Conservation (phyloP, 371 early-diverging fungal genomes). For the Mortierella sp. region DNA sequence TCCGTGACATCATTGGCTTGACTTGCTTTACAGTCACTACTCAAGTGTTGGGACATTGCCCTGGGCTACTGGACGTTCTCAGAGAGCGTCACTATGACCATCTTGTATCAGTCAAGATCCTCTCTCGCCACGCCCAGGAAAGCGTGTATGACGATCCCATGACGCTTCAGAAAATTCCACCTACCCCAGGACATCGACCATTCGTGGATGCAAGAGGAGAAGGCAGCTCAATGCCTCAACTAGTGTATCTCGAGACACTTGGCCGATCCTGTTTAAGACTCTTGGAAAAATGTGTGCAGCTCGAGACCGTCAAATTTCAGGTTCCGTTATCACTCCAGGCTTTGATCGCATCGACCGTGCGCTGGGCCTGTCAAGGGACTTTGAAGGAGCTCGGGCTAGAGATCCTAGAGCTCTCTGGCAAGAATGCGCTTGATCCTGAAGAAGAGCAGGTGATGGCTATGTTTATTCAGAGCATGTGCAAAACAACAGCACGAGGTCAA, state of each 20-base stretch:
- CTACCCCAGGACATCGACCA: no score
- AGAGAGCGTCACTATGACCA: no score
- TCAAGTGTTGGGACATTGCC: no score
- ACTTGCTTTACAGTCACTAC: no score
- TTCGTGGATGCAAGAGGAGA: no score
- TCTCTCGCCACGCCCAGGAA: no score
- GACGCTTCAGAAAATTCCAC: no score
- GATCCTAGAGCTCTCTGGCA: constrained; percentile 22
- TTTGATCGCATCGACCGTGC: constrained; percentile 27
- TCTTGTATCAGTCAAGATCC: no score
- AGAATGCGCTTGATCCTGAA: constrained; percentile 17
- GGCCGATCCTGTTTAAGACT: constrained; percentile 13
- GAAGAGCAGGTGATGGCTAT: constrained; percentile 40
- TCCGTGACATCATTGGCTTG: no score
- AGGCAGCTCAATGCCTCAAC: no score
- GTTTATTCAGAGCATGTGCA: constrained; percentile 33
- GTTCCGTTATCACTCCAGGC: constrained; percentile 19
- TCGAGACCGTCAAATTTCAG: constrained; percentile 20
- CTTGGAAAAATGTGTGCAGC: constrained; percentile 20
- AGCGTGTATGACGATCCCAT: no score
- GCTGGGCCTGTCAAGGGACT: constrained; percentile 17
- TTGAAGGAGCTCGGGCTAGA: constrained; percentile 23
- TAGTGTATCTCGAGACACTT: not conserved
- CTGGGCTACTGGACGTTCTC: no score
- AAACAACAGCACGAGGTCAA: not conserved